A percentile compares a stretch with the other conserved stretches of the same genome.
Evolutionary conservation across 2,329 filamentous ascomycete genomes (phyloP).

Genomic region (Alternaria ventricosa): DNA sequence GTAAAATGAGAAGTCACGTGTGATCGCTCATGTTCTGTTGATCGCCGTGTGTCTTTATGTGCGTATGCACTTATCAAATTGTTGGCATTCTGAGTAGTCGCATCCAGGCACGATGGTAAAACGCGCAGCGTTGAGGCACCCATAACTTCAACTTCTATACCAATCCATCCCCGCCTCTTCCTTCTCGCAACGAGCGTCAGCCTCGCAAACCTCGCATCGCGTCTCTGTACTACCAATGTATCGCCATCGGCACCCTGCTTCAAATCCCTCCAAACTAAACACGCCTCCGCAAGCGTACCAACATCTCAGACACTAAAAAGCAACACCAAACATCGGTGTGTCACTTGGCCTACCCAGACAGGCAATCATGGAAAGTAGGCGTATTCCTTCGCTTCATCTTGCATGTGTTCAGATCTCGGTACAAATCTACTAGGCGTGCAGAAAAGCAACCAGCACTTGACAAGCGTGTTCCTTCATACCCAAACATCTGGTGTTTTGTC

Average conservation of each 20-base stretch:
- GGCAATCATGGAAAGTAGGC: constrained; percentile 13
- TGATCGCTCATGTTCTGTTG: neutral
- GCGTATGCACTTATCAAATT: neutral
- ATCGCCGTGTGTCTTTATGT: neutral
- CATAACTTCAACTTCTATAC: neutral
- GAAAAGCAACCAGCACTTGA: constrained; percentile 4
- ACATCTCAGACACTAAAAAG: neutral
- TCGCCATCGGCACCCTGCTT: neutral
- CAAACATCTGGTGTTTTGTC: neutral
- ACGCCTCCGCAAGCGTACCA: neutral
- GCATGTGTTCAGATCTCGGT: constrained; percentile 2
- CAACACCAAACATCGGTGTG: neutral
- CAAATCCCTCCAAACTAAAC: neutral
- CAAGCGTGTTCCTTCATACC: neutral
- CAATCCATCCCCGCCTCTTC: neutral
- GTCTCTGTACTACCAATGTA: neutral
- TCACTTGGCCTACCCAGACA: constrained; percentile 1
- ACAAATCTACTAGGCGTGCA: neutral
- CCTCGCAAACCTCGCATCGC: neutral
- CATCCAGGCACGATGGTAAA: neutral
- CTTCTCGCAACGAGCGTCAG: neutral
- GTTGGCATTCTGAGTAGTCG: neutral
- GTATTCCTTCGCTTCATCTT: constrained; percentile 12
- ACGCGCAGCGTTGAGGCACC: neutral
- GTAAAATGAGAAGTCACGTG: neutral